Percentiles rank a stretch among this genome's conserved stretches.
phyloP scores from a whole-genome alignment of 2,329 filamentous ascomycete species.

The Thyridium curvatum region DNA sequence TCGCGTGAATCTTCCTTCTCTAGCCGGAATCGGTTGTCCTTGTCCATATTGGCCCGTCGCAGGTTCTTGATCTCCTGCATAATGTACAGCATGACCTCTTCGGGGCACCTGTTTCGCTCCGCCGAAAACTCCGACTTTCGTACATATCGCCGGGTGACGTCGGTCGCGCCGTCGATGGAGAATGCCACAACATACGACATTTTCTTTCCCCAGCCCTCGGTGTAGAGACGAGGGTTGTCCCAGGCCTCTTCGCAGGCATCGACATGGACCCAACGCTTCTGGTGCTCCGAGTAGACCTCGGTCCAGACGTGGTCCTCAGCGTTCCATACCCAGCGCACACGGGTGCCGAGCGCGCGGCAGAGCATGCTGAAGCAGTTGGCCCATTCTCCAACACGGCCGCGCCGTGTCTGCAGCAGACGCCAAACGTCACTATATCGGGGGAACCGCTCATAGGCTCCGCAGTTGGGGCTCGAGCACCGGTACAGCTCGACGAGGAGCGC shows the following conservation, averaged over 20 bases:
- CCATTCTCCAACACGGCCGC: constrained; percentile 90
- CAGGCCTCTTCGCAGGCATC: constrained; percentile 92
- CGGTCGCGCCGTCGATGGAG: constrained; percentile 74
- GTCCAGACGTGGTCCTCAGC: constrained; percentile 97
- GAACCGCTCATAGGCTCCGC: constrained; percentile 78
- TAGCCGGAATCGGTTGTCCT: constrained; percentile 75
- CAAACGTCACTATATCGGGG: constrained; percentile 95
- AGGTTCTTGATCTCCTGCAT: constrained; percentile 85
- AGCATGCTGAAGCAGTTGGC: constrained; percentile 99
- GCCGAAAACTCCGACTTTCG: constrained; percentile 66
- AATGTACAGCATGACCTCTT: constrained; percentile 86
- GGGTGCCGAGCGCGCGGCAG: constrained; percentile 82
- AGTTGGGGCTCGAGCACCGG: constrained; percentile 70
- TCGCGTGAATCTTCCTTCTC: constrained; percentile 76
- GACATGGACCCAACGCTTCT: constrained; percentile 92
- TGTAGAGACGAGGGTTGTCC: constrained; percentile 89
- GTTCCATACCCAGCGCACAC: constrained; percentile 98
- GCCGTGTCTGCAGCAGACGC: constrained; percentile 77
- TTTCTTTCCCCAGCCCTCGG: constrained; percentile 93
- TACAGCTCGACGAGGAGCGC: constrained; percentile 87
- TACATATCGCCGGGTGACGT: constrained; percentile 61
- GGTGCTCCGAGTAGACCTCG: constrained; percentile 91
- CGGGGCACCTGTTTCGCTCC: constrained; percentile 74
- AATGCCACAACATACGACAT: constrained; percentile 97
- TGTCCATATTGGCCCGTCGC: constrained; percentile 76